phyloP scores from a whole-genome alignment of 1,284 basidiomycete species.

The Ceratobasidium sp. region DNA sequence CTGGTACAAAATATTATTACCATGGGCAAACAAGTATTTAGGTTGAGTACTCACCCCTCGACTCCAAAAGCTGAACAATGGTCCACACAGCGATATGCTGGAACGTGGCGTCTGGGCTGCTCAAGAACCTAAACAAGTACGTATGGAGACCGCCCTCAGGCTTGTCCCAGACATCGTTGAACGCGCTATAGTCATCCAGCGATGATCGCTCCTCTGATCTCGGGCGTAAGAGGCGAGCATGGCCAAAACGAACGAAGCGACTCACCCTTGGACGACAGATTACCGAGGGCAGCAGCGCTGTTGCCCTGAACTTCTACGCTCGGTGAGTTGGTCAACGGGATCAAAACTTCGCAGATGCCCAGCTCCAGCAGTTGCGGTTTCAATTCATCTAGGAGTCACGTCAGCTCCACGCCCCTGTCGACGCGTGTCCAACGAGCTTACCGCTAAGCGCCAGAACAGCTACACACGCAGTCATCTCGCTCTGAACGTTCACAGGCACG shows the following conservation, averaged over 20 bases:
- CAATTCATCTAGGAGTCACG: conserved; percentile 73
- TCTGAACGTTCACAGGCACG: conserved; percentile 96
- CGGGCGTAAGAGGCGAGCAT: background rate
- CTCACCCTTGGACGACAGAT: conserved; percentile 91
- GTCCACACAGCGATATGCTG: conserved; percentile 99
- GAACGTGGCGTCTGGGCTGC: conserved; percentile 96
- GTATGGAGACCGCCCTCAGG: conserved; percentile 97
- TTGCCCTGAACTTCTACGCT: conserved; percentile 99
- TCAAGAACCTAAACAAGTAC: conserved; percentile 94
- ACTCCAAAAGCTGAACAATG: conserved; percentile 95
- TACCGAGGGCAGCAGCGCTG: conserved; percentile 96
- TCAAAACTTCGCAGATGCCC: conserved; percentile 97
- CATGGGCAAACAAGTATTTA: conserved; percentile 34
- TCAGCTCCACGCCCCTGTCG: background rate
- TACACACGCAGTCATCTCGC: conserved; percentile 99
- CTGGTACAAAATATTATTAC: conserved; percentile 54
- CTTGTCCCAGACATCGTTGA: conserved; percentile 98
- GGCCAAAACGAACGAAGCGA: conserved; percentile 20
- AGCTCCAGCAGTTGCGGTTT: conserved; percentile 96
- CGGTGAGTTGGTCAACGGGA: conserved; percentile 93
- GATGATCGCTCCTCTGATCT: conserved; percentile 72
- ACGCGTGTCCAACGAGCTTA: conserved; percentile 54
- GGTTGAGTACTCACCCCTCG: conserved; percentile 66
- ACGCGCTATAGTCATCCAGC: conserved; percentile 95
- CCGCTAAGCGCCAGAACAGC: conserved; percentile 93